phyloP scores from a whole-genome alignment of 164 flowering plant species.

The Stephania cephalantha region DNA sequence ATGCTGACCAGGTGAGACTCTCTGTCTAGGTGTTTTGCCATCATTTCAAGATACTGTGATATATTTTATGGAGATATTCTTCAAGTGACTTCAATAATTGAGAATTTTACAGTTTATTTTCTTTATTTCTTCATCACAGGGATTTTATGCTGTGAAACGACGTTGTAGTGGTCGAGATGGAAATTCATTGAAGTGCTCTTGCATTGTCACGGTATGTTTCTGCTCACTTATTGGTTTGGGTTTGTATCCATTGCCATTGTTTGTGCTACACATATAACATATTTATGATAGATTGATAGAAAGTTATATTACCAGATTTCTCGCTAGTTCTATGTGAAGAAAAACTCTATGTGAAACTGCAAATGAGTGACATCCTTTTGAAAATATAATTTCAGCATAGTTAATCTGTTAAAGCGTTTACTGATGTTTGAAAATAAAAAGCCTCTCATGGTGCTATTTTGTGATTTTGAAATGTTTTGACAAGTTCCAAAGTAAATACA shows the following conservation, averaged over 20 bases:
- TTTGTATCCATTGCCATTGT: not conserved
- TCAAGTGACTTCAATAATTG: not conserved
- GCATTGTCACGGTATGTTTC: constrained; percentile 51
- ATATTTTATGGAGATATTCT: not conserved
- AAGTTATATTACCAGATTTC: not conserved
- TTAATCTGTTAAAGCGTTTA: too few species aligned
- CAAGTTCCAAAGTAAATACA: too few species aligned
- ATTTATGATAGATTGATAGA: not conserved
- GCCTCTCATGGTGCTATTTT: too few species aligned
- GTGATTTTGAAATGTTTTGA: too few species aligned
- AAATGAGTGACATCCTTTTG: not conserved
- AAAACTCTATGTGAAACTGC: not conserved
- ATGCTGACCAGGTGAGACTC: constrained; percentile 47
- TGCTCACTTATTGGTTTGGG: not conserved
- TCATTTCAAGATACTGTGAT: not conserved
- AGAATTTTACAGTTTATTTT: not conserved
- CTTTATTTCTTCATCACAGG: constrained; percentile 27
- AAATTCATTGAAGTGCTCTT: constrained; percentile 49
- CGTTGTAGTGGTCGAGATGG: constrained; percentile 50
- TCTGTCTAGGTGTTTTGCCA: not conserved
- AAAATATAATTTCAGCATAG: too few species aligned
- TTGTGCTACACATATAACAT: not conserved
- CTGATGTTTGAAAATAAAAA: too few species aligned
- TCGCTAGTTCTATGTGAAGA: not conserved
- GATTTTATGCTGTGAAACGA: constrained; percentile 52